These are phyloP conservation scores for Pythium plurisporium DNA, from an alignment of 352 stramenopile species.

Conservation along the genomic window DNA sequence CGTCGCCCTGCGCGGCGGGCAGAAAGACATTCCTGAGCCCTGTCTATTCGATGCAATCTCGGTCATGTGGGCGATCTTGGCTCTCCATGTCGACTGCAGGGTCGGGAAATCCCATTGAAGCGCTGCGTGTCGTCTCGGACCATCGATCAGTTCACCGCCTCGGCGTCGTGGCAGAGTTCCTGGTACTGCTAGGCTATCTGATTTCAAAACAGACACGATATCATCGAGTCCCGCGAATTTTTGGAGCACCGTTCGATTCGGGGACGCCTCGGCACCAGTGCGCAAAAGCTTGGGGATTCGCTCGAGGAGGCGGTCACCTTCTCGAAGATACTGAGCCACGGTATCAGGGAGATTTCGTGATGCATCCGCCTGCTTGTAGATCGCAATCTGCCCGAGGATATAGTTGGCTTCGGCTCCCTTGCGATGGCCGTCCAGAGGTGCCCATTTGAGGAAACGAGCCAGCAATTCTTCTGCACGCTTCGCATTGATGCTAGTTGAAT, in stretches of 20 bases:
- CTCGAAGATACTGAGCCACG: neutral
- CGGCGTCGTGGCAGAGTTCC: neutral
- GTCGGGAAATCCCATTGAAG: neutral
- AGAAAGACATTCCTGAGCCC: too few species aligned
- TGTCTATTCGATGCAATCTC: neutral
- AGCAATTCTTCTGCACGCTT: neutral
- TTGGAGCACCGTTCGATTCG: neutral
- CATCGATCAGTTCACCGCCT: slow-evolving; percentile 7
- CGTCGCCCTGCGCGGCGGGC: neutral
- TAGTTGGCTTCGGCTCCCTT: slow-evolving; percentile 1
- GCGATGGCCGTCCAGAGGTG: slow-evolving; percentile 5
- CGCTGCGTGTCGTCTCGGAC: slow-evolving; percentile 5
- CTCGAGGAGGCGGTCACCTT: slow-evolving; percentile 1
- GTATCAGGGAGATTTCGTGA: neutral
- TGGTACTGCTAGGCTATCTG: neutral
- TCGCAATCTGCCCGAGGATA: slow-evolving; percentile 2
- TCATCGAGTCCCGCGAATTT: too few species aligned
- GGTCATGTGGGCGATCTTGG: neutral
- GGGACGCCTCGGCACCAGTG: neutral
- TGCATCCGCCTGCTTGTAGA: neutral
- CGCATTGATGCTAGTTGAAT: neutral
- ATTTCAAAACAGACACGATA: too few species aligned
- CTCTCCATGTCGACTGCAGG: neutral
- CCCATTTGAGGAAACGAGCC: slow-evolving; percentile 1
- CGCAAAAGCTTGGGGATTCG: neutral